These are phyloP conservation scores for Apophysomyces variabilis DNA, from an alignment of 371 early-diverging fungal genomes.

Conservation along the genomic window DNA sequence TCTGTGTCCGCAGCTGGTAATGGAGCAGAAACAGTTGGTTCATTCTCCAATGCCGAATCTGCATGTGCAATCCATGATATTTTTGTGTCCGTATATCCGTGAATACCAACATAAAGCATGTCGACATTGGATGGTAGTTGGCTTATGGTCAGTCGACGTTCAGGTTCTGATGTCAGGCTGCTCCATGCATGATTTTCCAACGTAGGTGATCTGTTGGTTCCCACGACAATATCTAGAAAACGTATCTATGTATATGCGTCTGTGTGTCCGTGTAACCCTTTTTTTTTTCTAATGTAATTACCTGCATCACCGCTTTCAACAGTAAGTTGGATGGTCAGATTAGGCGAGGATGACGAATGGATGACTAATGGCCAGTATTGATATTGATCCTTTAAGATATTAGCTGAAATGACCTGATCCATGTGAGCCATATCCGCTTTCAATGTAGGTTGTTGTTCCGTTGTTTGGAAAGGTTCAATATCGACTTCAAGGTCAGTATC, in stretches of 20 bases:
- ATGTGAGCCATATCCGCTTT: background rate
- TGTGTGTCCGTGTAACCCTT: background rate
- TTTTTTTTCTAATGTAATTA: constrained; percentile 17
- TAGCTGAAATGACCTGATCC: constrained; percentile 4
- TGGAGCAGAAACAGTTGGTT: too few relatives aligned
- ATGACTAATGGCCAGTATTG: constrained; percentile 38
- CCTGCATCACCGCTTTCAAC: constrained; percentile 45
- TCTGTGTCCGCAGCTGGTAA: constrained; percentile 41
- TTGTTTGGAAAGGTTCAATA: constrained; percentile 57
- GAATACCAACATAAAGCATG: constrained; percentile 45
- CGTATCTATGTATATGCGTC: background rate
- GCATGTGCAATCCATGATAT: constrained; percentile 34
- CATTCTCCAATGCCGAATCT: constrained; percentile 13
- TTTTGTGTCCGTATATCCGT: constrained; percentile 32
- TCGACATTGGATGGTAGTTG: background rate
- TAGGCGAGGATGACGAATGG: background rate
- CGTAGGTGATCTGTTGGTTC: constrained; percentile 29
- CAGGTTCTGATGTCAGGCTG: constrained; percentile 33
- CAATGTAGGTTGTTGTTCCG: background rate
- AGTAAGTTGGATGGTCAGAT: constrained; percentile 20
- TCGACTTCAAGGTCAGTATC: constrained; percentile 90
- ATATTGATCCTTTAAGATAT: constrained; percentile 26
- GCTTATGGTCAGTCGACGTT: constrained; percentile 24
- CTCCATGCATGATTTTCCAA: constrained; percentile 45
- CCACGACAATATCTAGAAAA: constrained; percentile 40